phyloP scores from a whole-genome alignment of 306 rosid genomes.

The Senna tora region DNA sequence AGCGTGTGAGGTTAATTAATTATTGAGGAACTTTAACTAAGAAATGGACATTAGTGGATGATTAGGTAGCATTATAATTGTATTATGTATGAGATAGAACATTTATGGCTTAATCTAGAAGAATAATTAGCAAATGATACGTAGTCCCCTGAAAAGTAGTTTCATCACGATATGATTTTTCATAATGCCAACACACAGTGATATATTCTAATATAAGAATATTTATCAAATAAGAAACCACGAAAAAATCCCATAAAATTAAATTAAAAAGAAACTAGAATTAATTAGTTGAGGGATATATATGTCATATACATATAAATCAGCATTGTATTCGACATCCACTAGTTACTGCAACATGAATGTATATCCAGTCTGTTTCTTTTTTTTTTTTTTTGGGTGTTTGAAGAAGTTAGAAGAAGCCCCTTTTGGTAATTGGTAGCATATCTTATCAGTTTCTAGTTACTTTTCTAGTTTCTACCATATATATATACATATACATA shows the following conservation, averaged over 20 bases:
- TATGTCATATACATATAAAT: background rate
- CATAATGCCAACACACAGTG: too few relatives aligned
- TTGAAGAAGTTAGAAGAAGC: too few relatives aligned
- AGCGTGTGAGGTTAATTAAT: background rate
- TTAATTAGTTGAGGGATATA: background rate
- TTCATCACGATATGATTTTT: too few relatives aligned
- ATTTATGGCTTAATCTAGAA: background rate
- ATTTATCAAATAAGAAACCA: too few relatives aligned
- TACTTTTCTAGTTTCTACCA: too few relatives aligned
- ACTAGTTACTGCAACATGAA: conserved; percentile 46
- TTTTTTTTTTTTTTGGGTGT: too few relatives aligned
- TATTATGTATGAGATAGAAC: background rate
- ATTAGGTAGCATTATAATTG: conserved; percentile 5
- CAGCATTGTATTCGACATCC: conserved; percentile 35
- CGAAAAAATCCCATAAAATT: too few relatives aligned
- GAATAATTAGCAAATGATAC: background rate
- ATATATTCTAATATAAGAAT: too few relatives aligned
- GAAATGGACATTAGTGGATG: conserved; percentile 13
- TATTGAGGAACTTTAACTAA: background rate
- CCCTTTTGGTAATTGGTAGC: too few relatives aligned
- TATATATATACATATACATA: too few relatives aligned
- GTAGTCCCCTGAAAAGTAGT: background rate
- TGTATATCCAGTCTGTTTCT: conserved; percentile 47
- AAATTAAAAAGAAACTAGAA: too few relatives aligned
- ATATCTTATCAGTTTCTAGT: too few relatives aligned